phyloP scores from a whole-genome alignment of 805 yeast genomes.

The Candida railenensis region DNA sequence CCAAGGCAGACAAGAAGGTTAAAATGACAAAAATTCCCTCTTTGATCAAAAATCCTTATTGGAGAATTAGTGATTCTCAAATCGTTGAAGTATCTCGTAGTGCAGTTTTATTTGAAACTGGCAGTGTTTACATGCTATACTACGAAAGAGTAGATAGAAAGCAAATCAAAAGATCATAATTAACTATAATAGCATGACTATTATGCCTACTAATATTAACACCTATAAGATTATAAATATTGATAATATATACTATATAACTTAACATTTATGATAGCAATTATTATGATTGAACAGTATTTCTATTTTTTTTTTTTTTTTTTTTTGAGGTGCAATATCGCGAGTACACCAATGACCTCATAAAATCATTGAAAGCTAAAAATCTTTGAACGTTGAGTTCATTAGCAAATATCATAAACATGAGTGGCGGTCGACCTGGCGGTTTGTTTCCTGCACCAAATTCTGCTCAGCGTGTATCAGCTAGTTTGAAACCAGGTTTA shows the following conservation, averaged over 20 bases:
- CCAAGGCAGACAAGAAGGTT: constrained; percentile 17
- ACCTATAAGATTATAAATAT: too few species aligned
- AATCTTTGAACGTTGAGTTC: too few species aligned
- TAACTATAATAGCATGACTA: too few species aligned
- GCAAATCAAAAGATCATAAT: constrained; percentile 11
- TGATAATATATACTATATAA: too few species aligned
- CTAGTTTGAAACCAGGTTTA: constrained; percentile 8
- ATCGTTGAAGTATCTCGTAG: constrained; percentile 59
- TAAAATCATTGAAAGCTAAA: too few species aligned
- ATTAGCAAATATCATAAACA: too few species aligned
- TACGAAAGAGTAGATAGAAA: constrained; percentile 58
- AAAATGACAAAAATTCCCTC: constrained; percentile 55
- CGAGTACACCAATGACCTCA: too few species aligned
- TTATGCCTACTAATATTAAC: too few species aligned
- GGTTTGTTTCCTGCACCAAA: constrained; percentile 30
- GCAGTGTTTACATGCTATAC: constrained; percentile 82
- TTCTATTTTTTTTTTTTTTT: too few species aligned
- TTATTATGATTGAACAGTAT: too few species aligned
- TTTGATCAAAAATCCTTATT: constrained; percentile 59
- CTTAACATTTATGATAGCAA: too few species aligned
- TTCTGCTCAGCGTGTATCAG: constrained; percentile 35
- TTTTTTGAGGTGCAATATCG: too few species aligned
- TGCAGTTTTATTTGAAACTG: constrained; percentile 64
- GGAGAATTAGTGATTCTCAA: constrained; percentile 82
- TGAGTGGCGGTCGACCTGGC: constrained; percentile 1